Conservation (phyloP, 345 rosid species). For the Hibiscus trionum region DNA sequence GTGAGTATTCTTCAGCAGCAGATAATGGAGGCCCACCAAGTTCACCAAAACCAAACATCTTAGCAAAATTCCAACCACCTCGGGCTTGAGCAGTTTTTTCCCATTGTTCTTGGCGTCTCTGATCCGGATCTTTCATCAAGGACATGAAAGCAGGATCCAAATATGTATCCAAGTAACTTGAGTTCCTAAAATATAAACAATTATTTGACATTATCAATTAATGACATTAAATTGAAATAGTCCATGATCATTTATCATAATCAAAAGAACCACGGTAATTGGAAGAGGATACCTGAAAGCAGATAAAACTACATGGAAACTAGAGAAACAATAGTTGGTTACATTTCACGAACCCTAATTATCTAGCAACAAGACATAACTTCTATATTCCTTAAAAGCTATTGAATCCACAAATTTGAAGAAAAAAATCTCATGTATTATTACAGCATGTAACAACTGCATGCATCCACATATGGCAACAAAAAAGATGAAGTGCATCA, state of each 20-base stretch:
- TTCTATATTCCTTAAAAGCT: no score
- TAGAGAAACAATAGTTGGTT: background rate
- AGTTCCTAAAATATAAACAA: conserved; percentile 52
- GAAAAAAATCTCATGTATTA: no score
- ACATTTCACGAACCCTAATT: background rate
- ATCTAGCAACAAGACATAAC: background rate
- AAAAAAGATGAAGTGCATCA: no score
- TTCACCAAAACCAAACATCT: conserved; percentile 86
- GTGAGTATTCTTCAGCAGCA: conserved; percentile 80
- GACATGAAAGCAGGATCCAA: conserved; percentile 99
- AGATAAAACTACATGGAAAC: background rate
- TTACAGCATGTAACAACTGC: no score
- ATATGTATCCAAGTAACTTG: conserved; percentile 68
- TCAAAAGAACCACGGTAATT: background rate
- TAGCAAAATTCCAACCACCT: conserved; percentile 77
- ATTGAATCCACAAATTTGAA: no score
- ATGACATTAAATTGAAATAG: background rate
- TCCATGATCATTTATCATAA: background rate
- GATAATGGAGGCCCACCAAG: conserved; percentile 75
- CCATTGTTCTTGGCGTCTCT: conserved; percentile 91
- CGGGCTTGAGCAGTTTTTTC: conserved; percentile 82
- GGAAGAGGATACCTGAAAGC: background rate
- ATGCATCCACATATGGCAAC: no score
- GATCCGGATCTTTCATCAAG: conserved; percentile 89
- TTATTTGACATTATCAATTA: conserved; percentile 1